These are phyloP conservation scores for Solidago caesia DNA, from an alignment of 129 eudicot genomes.

Conservation along the genomic window DNA sequence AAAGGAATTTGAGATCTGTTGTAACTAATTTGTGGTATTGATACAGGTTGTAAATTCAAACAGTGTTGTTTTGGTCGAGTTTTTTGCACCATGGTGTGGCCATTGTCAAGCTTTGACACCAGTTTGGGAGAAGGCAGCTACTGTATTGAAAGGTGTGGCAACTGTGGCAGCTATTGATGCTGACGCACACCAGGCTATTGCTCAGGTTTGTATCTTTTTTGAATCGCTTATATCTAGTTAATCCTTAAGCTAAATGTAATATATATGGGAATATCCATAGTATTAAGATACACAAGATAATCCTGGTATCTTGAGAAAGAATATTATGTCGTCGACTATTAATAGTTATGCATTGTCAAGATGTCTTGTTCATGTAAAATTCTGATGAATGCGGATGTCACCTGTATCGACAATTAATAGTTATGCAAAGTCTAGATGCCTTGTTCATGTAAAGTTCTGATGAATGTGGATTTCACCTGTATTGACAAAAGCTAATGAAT, in stretches of 20 bases:
- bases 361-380: neutral
- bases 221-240: neutral
- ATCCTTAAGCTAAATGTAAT: no score
- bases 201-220: conserved; percentile 52
- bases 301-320: no score
- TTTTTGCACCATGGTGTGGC: conserved; percentile 97
- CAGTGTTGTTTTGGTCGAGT: conserved; percentile 84
- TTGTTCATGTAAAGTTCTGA: neutral
- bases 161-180: conserved; percentile 98
- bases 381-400: no score
- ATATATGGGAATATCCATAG: no score
- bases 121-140: conserved; percentile 85
- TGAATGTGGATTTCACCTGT: neutral
- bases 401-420: neutral
- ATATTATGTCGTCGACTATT: no score
- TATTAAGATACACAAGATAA: no score
- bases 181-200: conserved; percentile 83
- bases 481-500: neutral
- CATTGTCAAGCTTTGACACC: conserved; percentile 91
- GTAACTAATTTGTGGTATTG: neutral
- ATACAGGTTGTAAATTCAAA: conserved; percentile 78
- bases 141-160: conserved; percentile 89
- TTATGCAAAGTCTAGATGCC: neutral
- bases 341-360: no score
- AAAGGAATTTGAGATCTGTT: conserved; percentile 9